Evolutionary conservation across 2,329 filamentous ascomycete species (phyloP).

Genomic region (Cladosporium sp.): DNA sequence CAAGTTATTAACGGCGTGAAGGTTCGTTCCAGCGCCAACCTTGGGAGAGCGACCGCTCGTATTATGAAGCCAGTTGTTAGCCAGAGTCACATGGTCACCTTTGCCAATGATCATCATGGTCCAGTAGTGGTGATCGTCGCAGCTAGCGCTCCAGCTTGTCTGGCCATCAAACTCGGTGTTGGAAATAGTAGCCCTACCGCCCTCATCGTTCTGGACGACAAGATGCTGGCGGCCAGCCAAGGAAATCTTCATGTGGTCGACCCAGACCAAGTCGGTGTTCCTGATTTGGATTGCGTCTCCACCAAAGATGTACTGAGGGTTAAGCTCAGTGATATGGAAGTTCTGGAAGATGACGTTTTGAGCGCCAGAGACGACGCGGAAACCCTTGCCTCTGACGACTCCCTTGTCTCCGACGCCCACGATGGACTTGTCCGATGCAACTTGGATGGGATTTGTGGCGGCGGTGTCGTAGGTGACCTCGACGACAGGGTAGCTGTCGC

Average conservation of each 20-base stretch:
- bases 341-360: constrained; percentile 54
- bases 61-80: constrained; percentile 59
- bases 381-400: constrained; percentile 41
- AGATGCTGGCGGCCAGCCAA: constrained; percentile 58
- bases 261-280: constrained; percentile 34
- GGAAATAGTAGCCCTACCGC: constrained; percentile 55
- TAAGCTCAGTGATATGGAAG: constrained; percentile 36
- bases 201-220: constrained; percentile 52
- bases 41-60: constrained; percentile 56
- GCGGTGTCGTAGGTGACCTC: constrained; percentile 52
- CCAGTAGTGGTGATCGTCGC: constrained; percentile 60
- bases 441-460: constrained; percentile 40
- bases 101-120: constrained; percentile 54
- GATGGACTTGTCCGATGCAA: constrained; percentile 40
- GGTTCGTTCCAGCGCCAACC: constrained; percentile 51
- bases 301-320: constrained; percentile 37
- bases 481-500: constrained; percentile 28
- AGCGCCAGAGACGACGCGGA: constrained; percentile 35
- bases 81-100: constrained; percentile 54
- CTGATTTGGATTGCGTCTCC: constrained; percentile 37
- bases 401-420: constrained; percentile 37
- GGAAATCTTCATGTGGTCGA: constrained; percentile 38
- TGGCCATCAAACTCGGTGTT: constrained; percentile 57
- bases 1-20: constrained; percentile 62
- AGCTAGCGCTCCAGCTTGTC: constrained; percentile 53